Base-by-base conservation (phyloP, 768 basidiomycete species). In the Kockovaella imperatae region DNA sequence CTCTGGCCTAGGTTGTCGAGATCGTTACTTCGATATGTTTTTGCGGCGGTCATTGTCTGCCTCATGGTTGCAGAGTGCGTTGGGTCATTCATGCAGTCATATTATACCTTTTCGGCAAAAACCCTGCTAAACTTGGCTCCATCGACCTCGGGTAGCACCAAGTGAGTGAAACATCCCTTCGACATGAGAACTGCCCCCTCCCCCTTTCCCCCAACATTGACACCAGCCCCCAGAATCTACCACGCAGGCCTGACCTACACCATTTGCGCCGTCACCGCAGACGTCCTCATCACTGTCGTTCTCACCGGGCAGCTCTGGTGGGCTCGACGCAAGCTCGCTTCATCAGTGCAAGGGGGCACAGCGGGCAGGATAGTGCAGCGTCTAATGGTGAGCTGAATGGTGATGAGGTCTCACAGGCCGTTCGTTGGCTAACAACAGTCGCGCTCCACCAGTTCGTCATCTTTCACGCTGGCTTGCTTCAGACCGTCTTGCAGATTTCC, bases 301-400 rank as follows among this genome's bases (percentile, higher is more conserved):
- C 52, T 64, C 0, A 56, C 54, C 20, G 23, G 49, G 4, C 59
- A 64, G 35, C 47, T 64, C 1, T 58, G 56, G 54, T 64, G 57
- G 56, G 62, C 62, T 15, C 35, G 62, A 26, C 32, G 47, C n/a
- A 53, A 56, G 31, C 26, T 59, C 3, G 47, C 56, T 5, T 38
- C 45, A 31, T 13, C n/a, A n/a, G n/a, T n/a, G n/a, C 26, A 48
- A 28, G 54, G 62, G 8, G 59, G 56, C 5, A 36, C 34, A 13
- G 53, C 58, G 59, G 39, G 49, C 21, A 45, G 58, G 24, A 47
- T 64, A 10, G 50, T 60, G n/a, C n/a, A n/a, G n/a, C n/a, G n/a
- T n/a, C n/a, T n/a, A n/a, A n/a, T n/a, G n/a, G n/a, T n/a, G n/a
- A n/a, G n/a, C n/a, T n/a, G n/a, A n/a, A n/a, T n/a, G n/a, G n/a